A percentile compares a stretch with the other conserved stretches of the same genome.
phyloP scores from a whole-genome alignment of 73 alveolate species.

The Tetrahymena malaccensis region DNA sequence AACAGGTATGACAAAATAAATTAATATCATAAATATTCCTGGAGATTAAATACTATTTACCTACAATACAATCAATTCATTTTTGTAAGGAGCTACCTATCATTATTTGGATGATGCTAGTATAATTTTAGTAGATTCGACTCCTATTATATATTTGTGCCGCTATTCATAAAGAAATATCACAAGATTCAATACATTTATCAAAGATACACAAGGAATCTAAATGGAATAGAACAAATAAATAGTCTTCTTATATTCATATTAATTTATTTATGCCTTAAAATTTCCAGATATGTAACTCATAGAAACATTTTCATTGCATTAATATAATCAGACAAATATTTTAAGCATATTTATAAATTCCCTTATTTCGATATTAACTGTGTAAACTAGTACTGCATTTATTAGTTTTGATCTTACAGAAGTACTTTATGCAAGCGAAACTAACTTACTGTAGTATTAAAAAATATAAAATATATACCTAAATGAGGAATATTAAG shows the following conservation, averaged over 20 bases:
- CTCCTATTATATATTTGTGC: neutral
- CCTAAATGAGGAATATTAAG: neutral
- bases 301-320: neutral
- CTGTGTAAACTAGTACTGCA: neutral
- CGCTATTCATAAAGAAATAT: neutral
- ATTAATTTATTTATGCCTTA: neutral
- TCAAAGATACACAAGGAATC: neutral
- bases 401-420: neutral
- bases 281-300: neutral
- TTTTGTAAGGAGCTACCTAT: neutral
- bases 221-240: neutral
- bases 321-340: neutral
- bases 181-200: neutral
- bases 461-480: too few relatives aligned
- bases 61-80: neutral
- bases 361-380: neutral
- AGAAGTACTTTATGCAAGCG: neutral
- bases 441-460: neutral
- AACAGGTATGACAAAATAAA: neutral
- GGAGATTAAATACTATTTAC: neutral
- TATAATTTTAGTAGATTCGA: neutral
- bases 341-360: neutral
- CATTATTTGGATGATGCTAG: neutral
- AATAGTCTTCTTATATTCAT: neutral
- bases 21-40: neutral